phyloP scores from a whole-genome alignment of 2,329 filamentous ascomycete genomes.

The Penicillium sp. region DNA sequence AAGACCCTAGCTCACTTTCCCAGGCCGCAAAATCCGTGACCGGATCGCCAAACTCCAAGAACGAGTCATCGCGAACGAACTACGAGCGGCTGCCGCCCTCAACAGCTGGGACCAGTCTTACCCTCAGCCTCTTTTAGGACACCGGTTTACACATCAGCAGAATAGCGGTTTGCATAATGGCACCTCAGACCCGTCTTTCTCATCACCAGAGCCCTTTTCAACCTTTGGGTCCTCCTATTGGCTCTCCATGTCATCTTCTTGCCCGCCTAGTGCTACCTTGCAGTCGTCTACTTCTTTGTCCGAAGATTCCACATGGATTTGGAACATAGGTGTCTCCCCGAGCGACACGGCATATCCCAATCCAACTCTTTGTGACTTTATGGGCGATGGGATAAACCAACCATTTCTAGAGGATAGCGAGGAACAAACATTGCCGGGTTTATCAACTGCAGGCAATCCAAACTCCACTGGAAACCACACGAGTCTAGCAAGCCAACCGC shows the following conservation, averaged over 20 bases:
- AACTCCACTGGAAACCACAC: neutral
- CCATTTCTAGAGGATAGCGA: neutral
- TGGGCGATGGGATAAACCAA: neutral
- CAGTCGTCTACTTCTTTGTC: neutral
- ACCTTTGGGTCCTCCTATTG: constrained; percentile 7
- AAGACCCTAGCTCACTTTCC: neutral
- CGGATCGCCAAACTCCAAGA: constrained; percentile 40
- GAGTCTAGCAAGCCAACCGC: constrained; percentile 10
- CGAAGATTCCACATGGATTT: neutral
- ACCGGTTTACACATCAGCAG: constrained; percentile 2
- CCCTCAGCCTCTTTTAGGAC: constrained; percentile 14
- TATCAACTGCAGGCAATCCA: neutral
- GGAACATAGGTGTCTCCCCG: neutral
- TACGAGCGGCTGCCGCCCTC: constrained; percentile 31
- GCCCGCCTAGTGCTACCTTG: neutral
- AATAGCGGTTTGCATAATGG: constrained; percentile 7
- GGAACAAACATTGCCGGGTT: neutral
- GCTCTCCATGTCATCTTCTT: neutral
- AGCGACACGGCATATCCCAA: neutral
- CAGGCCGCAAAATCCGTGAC: constrained; percentile 38
- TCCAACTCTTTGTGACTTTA: neutral
- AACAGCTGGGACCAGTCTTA: constrained; percentile 33
- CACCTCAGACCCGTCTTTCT: constrained; percentile 1
- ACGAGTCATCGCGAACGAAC: constrained; percentile 38
- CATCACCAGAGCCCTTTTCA: constrained; percentile 8